Percentiles rank a stretch among this genome's conserved stretches.
These are phyloP conservation scores for Arabis alpina DNA, from an alignment of 345 rosid genomes.

Conservation along the genomic window DNA sequence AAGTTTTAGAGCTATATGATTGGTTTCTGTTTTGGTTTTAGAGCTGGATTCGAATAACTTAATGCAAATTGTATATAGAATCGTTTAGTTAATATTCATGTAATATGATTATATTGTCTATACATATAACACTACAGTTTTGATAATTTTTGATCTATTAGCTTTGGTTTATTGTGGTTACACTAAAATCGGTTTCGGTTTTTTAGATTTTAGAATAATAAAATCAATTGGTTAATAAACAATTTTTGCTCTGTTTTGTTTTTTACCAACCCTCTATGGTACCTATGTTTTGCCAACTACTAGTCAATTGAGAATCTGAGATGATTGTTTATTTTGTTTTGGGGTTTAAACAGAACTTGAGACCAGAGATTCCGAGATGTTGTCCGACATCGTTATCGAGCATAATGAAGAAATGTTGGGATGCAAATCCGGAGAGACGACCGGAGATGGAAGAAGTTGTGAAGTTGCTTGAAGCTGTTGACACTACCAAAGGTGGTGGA, in stretches of 20 bases:
- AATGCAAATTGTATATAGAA: too few species aligned
- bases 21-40: too few species aligned
- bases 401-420: constrained; percentile 96
- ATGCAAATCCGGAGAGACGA: constrained; percentile 76
- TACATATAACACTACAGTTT: background rate
- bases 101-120: background rate
- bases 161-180: background rate
- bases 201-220: too few species aligned
- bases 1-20: too few species aligned
- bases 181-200: too few species aligned
- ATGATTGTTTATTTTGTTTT: background rate
- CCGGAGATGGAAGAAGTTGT: constrained; percentile 95
- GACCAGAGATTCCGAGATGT: constrained; percentile 92
- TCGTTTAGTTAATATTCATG: background rate
- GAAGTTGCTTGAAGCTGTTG: constrained; percentile 76
- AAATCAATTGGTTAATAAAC: background rate
- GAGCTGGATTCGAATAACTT: too few species aligned
- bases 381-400: constrained; percentile 76
- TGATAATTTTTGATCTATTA: background rate
- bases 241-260: background rate
- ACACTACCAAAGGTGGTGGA: constrained; percentile 98
- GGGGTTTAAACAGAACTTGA: constrained; percentile 62
- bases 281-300: background rate
- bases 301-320: background rate
- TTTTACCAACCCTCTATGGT: background rate